A percentile compares a stretch with the other conserved stretches of the same genome.
These are phyloP conservation scores for Paramyrothecium roridum DNA, from an alignment of 2,329 filamentous ascomycete genomes.

Conservation along the genomic window DNA sequence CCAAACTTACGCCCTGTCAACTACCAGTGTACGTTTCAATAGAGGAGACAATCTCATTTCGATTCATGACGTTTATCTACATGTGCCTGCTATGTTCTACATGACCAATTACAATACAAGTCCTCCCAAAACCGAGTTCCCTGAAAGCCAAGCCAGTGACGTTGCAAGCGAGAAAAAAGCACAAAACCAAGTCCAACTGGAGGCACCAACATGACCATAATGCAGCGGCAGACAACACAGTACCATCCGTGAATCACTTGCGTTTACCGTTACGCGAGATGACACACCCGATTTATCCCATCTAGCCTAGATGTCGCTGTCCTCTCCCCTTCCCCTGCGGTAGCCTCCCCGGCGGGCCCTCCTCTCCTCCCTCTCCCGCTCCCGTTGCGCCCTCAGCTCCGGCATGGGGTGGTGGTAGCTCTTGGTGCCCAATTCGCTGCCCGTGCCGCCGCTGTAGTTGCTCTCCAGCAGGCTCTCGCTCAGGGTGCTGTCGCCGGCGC, in stretches of 20 bases:
- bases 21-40: too few relatives aligned
- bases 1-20: too few relatives aligned
- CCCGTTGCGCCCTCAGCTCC: constrained; percentile 36
- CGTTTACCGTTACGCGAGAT: neutral
- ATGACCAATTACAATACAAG: neutral
- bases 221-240: neutral
- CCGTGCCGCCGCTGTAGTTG: constrained; percentile 33
- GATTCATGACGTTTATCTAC: neutral
- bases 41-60: neutral
- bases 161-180: too few relatives aligned
- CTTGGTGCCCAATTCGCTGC: constrained; percentile 54
- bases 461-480: constrained; percentile 26
- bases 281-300: neutral
- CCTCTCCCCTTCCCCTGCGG: constrained; percentile 27
- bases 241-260: neutral
- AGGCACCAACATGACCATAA: too few relatives aligned
- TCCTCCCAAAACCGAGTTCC: neutral
- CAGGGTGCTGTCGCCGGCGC: constrained; percentile 26
- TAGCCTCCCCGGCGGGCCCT: constrained; percentile 30
- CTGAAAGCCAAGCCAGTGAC: too few relatives aligned
- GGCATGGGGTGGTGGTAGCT: constrained; percentile 55
- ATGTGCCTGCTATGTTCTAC: neutral
- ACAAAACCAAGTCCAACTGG: neutral
- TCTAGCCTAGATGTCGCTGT: constrained; percentile 18
- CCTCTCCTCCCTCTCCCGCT: constrained; percentile 28